Evolutionary conservation across 495 filamentous ascomycete species (phyloP).

Genomic region (Podospora comata): DNA sequence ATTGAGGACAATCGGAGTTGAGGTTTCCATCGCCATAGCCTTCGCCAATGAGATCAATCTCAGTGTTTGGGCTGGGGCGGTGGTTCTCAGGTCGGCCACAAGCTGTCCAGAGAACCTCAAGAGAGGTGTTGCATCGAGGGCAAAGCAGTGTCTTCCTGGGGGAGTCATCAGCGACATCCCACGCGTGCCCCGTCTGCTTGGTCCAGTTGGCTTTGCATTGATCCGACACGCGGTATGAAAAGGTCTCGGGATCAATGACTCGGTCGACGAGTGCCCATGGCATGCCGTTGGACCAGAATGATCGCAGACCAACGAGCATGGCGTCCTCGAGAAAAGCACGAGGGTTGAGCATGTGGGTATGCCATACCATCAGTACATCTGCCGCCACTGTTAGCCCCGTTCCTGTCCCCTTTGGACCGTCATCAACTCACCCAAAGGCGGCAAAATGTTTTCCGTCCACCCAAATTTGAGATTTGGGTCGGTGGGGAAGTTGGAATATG

Average conservation of each 20-base stretch:
- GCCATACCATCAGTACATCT: slow-evolving; percentile 92
- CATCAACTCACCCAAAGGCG: slow-evolving; percentile 38
- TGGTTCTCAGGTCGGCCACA: slow-evolving; percentile 40
- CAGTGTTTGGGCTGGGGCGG: slow-evolving; percentile 6
- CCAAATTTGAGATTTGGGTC: slow-evolving; percentile 14
- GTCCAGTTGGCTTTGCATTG: slow-evolving; percentile 49
- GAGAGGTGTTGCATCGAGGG: slow-evolving; percentile 47
- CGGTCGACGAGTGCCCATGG: slow-evolving; percentile 66
- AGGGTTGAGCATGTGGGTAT: slow-evolving; percentile 82
- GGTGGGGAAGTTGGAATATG: slow-evolving; percentile 29
- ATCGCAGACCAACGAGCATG: slow-evolving; percentile 56
- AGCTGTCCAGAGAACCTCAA: slow-evolving; percentile 60
- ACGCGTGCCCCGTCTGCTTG: slow-evolving; percentile 49
- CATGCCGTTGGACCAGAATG: slow-evolving; percentile 63
- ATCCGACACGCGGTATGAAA: slow-evolving; percentile 57
- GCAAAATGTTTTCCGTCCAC: slow-evolving; percentile 36
- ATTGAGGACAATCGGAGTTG: slow-evolving; percentile 40
- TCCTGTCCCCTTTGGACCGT: slow-evolving; percentile 11
- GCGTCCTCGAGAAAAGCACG: slow-evolving; percentile 75
- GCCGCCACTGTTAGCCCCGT: slow-evolving; percentile 1
- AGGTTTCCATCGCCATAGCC: slow-evolving; percentile 70
- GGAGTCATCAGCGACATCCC: slow-evolving; percentile 58
- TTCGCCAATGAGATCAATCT: slow-evolving; percentile 33
- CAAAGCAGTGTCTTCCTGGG: slow-evolving; percentile 52
- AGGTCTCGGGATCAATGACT: slow-evolving; percentile 59